Conservation (phyloP, 441 rosid species). For the Syzygium syzygioides region DNA sequence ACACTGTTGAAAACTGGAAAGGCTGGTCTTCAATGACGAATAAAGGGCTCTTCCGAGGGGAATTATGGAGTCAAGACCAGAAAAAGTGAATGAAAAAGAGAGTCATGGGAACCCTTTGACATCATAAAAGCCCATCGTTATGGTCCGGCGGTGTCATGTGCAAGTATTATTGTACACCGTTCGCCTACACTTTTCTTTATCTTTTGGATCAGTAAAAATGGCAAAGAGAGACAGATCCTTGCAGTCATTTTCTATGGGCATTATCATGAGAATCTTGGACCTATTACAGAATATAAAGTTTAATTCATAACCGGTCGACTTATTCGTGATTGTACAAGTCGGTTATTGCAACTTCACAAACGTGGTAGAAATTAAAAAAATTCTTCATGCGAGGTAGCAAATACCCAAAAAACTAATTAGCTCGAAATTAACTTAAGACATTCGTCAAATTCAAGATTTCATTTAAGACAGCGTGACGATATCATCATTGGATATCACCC, state of each 20-base stretch:
- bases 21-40: not conserved
- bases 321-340: not conserved
- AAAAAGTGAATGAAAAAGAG: not conserved
- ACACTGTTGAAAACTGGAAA: not conserved
- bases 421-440: not conserved
- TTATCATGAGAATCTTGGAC: not conserved
- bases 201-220: not conserved
- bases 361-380: not conserved
- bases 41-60: not conserved
- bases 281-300: not conserved
- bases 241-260: not conserved
- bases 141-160: not conserved
- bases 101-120: not conserved
- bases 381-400: not conserved
- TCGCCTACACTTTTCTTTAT: not conserved
- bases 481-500: not conserved
- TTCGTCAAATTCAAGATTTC: not conserved
- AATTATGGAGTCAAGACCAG: not conserved
- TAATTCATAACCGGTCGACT: not conserved
- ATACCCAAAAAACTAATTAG: not conserved
- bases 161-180: not conserved
- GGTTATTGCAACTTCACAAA: not conserved
- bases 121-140: not conserved
- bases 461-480: not conserved
- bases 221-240: not conserved